phyloP scores from a whole-genome alignment of 768 basidiomycete species.

The Daedalea quercina region DNA sequence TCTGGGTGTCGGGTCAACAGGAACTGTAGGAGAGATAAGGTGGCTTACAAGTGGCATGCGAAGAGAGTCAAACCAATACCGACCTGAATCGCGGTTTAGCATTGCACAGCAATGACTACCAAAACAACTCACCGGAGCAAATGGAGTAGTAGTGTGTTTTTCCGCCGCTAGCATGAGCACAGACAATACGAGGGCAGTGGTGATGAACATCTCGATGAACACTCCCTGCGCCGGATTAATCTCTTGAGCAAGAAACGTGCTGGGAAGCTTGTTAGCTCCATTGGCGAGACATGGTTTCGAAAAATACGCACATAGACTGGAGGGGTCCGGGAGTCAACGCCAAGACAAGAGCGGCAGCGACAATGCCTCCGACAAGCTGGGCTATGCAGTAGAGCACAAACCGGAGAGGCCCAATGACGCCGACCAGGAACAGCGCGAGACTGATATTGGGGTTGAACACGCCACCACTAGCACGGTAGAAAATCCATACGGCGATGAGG shows the following conservation, averaged over 20 bases:
- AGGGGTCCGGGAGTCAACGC: slow-evolving; percentile 49
- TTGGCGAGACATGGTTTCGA: not conserved
- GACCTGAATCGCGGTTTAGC: slow-evolving; percentile 28
- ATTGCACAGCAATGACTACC: not conserved
- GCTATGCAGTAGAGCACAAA: slow-evolving; percentile 56
- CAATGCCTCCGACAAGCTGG: slow-evolving; percentile 54
- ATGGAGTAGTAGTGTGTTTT: slow-evolving; percentile 58
- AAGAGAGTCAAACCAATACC: slow-evolving; percentile 65
- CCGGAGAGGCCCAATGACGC: slow-evolving; percentile 46
- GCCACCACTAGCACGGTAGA: slow-evolving; percentile 58
- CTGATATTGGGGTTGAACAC: slow-evolving; percentile 63
- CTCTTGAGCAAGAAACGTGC: slow-evolving; percentile 40
- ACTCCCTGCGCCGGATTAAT: slow-evolving; percentile 51
- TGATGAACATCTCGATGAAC: slow-evolving; percentile 71
- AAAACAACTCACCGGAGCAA: slow-evolving; percentile 46
- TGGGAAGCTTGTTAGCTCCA: slow-evolving; percentile 22
- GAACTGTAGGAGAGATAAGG: not conserved
- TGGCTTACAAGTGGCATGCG: slow-evolving; percentile 45
- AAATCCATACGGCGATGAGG: slow-evolving; percentile 59
- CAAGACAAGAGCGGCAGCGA: slow-evolving; percentile 47
- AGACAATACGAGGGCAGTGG: slow-evolving; percentile 48
- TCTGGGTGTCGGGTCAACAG: slow-evolving; percentile 26
- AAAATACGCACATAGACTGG: slow-evolving; percentile 36
- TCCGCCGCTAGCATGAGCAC: slow-evolving; percentile 73
- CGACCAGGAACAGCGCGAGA: slow-evolving; percentile 50